Evolutionary conservation across 805 yeast genomes (phyloP), one percentile per base, ranked within the genome.

Genomic region (Wickerhamiella allomyrinae): DNA sequence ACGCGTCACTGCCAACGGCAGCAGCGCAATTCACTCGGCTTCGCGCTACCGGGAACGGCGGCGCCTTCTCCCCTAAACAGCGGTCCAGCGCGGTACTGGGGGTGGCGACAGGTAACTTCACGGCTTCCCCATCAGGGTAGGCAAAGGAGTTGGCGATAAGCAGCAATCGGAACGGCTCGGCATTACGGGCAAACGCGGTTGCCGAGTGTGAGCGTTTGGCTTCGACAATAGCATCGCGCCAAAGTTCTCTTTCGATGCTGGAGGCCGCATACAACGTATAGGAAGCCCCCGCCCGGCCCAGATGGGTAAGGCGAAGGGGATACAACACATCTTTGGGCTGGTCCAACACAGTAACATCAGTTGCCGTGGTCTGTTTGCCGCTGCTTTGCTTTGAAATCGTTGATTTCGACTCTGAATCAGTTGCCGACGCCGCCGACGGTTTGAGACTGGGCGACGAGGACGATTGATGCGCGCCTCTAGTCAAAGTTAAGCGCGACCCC

Each of bases 131-230:
- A 3, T 66, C 70, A n/a, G 74, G 79, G 56, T 77, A 80, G 2
- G 76, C 78, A 59, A 82, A 83, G 42, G 70, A 65, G 50, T 76
- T 79, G 6, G 79, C 64, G 6, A 83, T 53, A 6, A 73, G 66
- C 27, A 63, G 60, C 31, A 80, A 53, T 8, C 63, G 53, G 54
- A 77, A 77, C 0, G 83, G 79, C 44, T 73, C 79, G 1, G 67
- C 55, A 23, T 59, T 66, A 15, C 58, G 56, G 10, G 63, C 53
- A 27, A 51, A 56, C 11, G 57, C 57, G 3, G 55, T 47, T 10
- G 58, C 55, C 27, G 59, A 61, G 15, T 55, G 57, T 40, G 61
- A 62, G 29, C 63, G 62, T 41, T 63, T 66, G 11, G 79, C 76
- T 9, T 60, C 61, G 15, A 68, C 61, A 22, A 79, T 67, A 1